Evolutionary conservation across 2,329 filamentous ascomycete genomes (phyloP).

Genomic region (Diaporthe nobilis): DNA sequence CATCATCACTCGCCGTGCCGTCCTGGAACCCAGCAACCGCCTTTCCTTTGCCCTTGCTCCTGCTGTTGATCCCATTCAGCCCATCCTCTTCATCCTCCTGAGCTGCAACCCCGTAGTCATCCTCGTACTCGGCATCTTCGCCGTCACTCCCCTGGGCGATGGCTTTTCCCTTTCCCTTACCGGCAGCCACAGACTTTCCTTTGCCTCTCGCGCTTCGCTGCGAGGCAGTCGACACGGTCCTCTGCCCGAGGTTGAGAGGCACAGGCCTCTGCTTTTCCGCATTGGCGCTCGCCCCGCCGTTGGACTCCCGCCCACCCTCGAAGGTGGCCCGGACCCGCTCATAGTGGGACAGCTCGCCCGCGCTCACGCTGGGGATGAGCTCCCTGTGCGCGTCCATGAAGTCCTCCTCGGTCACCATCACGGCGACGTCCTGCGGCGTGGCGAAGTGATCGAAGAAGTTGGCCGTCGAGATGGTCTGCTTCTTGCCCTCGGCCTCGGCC

Average conservation of each 20-base stretch:
- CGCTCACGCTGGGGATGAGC: conserved; percentile 92
- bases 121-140: conserved; percentile 53
- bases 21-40: conserved; percentile 66
- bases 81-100: conserved; percentile 45
- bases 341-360: conserved; percentile 93
- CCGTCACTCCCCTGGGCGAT: conserved; percentile 56
- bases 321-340: conserved; percentile 86
- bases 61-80: conserved; percentile 44
- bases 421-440: conserved; percentile 83
- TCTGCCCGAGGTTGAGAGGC: conserved; percentile 45
- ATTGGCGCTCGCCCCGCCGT: conserved; percentile 51
- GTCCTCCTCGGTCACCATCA: conserved; percentile 91
- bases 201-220: conserved; percentile 52
- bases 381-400: conserved; percentile 86
- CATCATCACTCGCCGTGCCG: conserved; percentile 69
- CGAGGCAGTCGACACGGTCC: conserved; percentile 48
- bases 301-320: conserved; percentile 72
- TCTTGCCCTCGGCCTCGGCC: conserved; percentile 45
- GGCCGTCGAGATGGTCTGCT: conserved; percentile 80
- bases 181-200: conserved; percentile 48
- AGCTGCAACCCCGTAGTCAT: conserved; percentile 47
- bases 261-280: conserved; percentile 44
- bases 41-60: conserved; percentile 70
- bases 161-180: conserved; percentile 54
- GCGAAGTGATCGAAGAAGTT: conserved; percentile 97